Base-by-base conservation (phyloP, 2,329 filamentous ascomycete species). In the Coniella lustricola region DNA sequence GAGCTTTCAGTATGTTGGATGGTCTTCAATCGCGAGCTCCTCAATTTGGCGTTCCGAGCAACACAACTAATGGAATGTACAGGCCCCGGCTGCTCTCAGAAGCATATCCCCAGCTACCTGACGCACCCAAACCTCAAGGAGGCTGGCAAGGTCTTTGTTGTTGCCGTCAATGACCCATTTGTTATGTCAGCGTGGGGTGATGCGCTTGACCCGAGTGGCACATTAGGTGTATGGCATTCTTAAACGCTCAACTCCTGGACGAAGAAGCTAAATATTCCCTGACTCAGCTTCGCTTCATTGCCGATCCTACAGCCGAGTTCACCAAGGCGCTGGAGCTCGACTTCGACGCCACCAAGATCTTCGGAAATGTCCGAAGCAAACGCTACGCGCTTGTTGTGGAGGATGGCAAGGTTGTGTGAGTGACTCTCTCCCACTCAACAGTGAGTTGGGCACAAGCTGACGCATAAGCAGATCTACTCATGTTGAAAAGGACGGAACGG, bases 141-240 rank as follows among this genome's bases (percentile, higher is more conserved):
- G 52, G 88, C 87, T 25, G 90, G 90, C 42, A 76, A 85, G 60
- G 87, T 95, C 39, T 95, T 94, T 61, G 88, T 97, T 35, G 82
- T 97, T 49, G 83, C 87, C 14, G 90, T 96, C 63, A 97, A 97
- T 64, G 91, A 97, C 65, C 81, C 90, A 17, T 96, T 96, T 65
- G 90, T 95, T 87, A 95, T 90, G 79, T 94, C 94, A 68, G 90
- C 90, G 4, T 96, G 90, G 90, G 82, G 72, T 40, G 79, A 85
- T 54, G 74, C 79, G 53, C 76, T 96, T 37, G 90, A 96, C 66
- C 86, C 89, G 10, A 71, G 76, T 5, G 78, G 79, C 57, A 76
- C 81, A 64, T 87, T 84, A 52, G 87, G 87, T 43, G 89, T 94
- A 78, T 67, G 85, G 76, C 31, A n/a, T 34, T 10, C 13, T 25